Evolutionary conservation across 176 grass and related monocot species (phyloP).

Genomic region (Paspalum vaginatum): DNA sequence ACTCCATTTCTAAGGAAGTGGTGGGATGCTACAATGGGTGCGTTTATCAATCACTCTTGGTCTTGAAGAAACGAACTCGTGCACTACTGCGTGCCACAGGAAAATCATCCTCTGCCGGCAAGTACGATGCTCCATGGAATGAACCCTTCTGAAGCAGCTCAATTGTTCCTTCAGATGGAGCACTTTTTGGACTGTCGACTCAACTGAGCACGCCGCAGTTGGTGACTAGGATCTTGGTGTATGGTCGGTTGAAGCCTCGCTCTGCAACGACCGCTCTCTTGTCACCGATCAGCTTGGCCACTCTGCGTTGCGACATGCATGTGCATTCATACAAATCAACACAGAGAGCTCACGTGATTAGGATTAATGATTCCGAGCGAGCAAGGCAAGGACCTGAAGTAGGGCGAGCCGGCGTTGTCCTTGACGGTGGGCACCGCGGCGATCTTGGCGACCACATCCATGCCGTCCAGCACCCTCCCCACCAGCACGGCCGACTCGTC

Average conservation of each 20-base stretch:
- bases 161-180: background rate
- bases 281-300: conserved; percentile 95
- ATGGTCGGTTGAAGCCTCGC: conserved; percentile 85
- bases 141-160: background rate
- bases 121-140: background rate
- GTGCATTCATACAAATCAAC: background rate
- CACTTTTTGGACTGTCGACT: background rate
- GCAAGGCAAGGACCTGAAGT: conserved; percentile 55
- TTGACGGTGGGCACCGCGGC: conserved; percentile 71
- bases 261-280: conserved; percentile 93
- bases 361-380: background rate
- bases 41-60: no score
- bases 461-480: conserved; percentile 74
- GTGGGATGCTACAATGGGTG: no score
- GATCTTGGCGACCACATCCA: conserved; percentile 86
- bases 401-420: conserved; percentile 78
- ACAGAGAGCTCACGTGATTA: background rate
- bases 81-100: background rate
- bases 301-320: conserved; percentile 59
- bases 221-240: conserved; percentile 76
- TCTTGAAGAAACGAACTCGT: no score
- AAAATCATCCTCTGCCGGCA: background rate
- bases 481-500: conserved; percentile 69
- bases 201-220: conserved; percentile 58
- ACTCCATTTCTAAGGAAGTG: no score